phyloP scores from a whole-genome alignment of 345 rosid species.

The Brassica carinata region DNA sequence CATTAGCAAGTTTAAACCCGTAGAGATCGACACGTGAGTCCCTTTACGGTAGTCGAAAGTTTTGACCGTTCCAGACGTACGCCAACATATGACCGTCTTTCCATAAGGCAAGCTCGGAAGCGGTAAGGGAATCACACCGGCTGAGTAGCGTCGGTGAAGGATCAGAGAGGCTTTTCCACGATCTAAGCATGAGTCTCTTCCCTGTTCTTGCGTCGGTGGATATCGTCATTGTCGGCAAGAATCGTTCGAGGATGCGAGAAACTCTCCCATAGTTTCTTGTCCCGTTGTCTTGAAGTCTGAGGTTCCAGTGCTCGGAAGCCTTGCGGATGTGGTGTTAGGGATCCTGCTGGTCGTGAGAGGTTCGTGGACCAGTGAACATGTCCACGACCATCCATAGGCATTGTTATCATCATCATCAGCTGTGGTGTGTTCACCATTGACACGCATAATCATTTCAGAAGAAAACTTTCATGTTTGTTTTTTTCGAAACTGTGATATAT shows the following conservation, averaged over 20 bases:
- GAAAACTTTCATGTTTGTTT: constrained; percentile 28
- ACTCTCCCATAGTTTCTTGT: constrained; percentile 49
- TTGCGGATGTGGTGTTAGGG: constrained; percentile 36
- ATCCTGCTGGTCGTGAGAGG: constrained; percentile 20
- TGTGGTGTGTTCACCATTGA: constrained; percentile 10
- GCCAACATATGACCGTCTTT: constrained; percentile 46
- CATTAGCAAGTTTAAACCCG: constrained; percentile 26
- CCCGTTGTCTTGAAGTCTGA: constrained; percentile 44
- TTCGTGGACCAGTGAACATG: constrained; percentile 55
- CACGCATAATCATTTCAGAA: background rate
- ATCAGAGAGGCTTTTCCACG: constrained; percentile 58
- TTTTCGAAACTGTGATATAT: constrained; percentile 28
- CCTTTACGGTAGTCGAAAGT: constrained; percentile 17
- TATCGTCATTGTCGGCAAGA: constrained; percentile 43
- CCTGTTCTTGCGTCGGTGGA: constrained; percentile 31
- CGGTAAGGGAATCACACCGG: constrained; percentile 28
- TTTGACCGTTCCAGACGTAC: constrained; percentile 56
- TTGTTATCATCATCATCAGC: constrained; percentile 5
- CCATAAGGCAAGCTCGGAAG: constrained; percentile 48
- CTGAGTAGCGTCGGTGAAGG: constrained; percentile 50
- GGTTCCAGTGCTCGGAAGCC: constrained; percentile 51
- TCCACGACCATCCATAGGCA: constrained; percentile 33
- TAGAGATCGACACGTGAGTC: constrained; percentile 19
- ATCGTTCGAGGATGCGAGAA: constrained; percentile 44
- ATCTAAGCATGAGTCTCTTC: constrained; percentile 34